Evolutionary conservation across 208 protist genomes (phyloP).

Genomic region (Leishmania martiniquensis): DNA sequence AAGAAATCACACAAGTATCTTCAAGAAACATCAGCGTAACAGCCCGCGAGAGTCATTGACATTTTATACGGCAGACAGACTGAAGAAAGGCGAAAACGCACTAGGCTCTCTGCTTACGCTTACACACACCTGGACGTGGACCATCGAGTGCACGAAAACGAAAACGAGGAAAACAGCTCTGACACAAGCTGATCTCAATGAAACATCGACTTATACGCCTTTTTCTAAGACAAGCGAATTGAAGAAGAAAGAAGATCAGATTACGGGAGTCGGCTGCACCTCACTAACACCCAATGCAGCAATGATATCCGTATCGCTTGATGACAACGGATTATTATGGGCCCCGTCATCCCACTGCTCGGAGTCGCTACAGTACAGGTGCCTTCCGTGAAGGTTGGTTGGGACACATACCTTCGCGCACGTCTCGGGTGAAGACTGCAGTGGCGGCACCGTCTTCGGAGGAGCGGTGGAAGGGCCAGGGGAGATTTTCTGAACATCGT

Average conservation of each 20-base stretch:
- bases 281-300: conserved; percentile 5
- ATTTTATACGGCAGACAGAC: not conserved
- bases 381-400: conserved; percentile 13
- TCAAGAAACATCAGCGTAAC: conserved; percentile 2
- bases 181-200: not conserved
- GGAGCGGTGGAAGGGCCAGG: not conserved
- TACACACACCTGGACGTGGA: not conserved
- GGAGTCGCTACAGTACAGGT: conserved; percentile 9
- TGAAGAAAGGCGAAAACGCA: not conserved
- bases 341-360: conserved; percentile 13
- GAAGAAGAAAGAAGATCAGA: not conserved
- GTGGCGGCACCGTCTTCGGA: not conserved
- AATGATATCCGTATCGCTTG: conserved; percentile 25
- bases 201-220: not conserved
- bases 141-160: not conserved
- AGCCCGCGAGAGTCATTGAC: not conserved
- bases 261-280: not conserved
- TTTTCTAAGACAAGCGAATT: not conserved
- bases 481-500: conserved; percentile 16
- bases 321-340: conserved; percentile 23
- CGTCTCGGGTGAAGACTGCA: not conserved
- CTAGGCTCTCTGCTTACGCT: not conserved
- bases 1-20: not conserved
- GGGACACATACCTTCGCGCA: conserved; percentile 21
- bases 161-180: not conserved